These are phyloP conservation scores for Melocanna baccifera DNA, from an alignment of 176 grass and related monocot species.

Conservation along the genomic window DNA sequence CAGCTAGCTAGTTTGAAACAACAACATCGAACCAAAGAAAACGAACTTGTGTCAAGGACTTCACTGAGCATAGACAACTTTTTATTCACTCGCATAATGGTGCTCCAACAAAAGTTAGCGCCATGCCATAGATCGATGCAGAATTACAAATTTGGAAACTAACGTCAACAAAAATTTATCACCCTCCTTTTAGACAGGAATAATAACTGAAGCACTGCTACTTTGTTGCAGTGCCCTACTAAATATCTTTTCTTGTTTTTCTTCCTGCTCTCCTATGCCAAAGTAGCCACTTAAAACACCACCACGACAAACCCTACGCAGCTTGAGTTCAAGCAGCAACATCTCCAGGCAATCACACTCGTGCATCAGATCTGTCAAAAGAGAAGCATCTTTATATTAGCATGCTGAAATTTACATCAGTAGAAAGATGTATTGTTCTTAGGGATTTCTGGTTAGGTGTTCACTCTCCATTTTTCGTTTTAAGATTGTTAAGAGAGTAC, in stretches of 20 bases:
- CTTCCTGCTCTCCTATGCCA: not conserved
- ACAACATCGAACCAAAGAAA: not conserved
- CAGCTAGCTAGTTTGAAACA: not conserved
- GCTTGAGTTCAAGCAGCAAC: constrained; percentile 16
- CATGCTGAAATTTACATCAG: not conserved
- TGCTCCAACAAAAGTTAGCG: constrained; percentile 21
- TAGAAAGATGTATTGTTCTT: not conserved
- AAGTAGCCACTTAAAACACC: not conserved
- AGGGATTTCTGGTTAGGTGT: not conserved
- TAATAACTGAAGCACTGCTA: not conserved
- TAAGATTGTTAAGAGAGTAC: not conserved
- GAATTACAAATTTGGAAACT: not conserved
- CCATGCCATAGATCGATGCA: not conserved
- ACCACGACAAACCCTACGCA: not conserved
- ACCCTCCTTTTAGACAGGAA: not conserved
- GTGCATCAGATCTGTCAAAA: constrained; percentile 34
- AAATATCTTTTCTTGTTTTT: constrained; percentile 9
- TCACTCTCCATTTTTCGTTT: not conserved
- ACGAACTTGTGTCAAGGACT: not conserved
- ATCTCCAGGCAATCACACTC: not conserved
- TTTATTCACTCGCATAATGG: not conserved
- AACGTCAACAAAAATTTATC: not conserved
- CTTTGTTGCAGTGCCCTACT: not conserved
- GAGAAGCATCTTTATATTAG: constrained; percentile 10
- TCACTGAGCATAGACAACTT: not conserved